Conservation (phyloP, 2,329 filamentous ascomycete species). For the Myriosclerotinia scirpicola region DNA sequence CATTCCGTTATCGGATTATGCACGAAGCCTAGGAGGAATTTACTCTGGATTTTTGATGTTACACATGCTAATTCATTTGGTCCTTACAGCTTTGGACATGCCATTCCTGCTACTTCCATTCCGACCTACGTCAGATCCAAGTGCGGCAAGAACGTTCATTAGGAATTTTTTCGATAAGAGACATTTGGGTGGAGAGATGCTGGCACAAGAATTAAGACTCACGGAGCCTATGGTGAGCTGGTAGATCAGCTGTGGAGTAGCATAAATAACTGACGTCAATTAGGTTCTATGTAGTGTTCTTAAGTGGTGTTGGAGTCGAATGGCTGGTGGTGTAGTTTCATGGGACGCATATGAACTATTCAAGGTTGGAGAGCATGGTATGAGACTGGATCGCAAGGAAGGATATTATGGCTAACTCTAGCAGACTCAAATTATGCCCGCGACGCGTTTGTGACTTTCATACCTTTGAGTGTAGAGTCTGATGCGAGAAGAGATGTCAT, state of each 20-base stretch:
- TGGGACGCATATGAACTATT: slow-evolving; percentile 98
- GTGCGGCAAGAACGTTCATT: slow-evolving; percentile 87
- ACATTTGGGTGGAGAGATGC: slow-evolving; percentile 65
- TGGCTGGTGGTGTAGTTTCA: slow-evolving; percentile 86
- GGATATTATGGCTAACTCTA: slow-evolving; percentile 16
- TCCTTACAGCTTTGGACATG: slow-evolving; percentile 71
- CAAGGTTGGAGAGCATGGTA: slow-evolving; percentile 90
- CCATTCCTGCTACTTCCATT: slow-evolving; percentile 95
- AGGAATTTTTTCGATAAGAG: slow-evolving; percentile 83
- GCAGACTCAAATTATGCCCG: slow-evolving; percentile 87
- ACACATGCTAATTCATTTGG: slow-evolving; percentile 33
- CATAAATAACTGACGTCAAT: slow-evolving; percentile 34
- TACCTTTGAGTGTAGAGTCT: slow-evolving; percentile 89
- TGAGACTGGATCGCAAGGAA: slow-evolving; percentile 26
- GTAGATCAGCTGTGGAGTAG: slow-evolving; percentile 3
- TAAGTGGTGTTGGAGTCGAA: slow-evolving; percentile 98
- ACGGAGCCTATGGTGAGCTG: slow-evolving; percentile 83
- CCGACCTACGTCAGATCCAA: slow-evolving; percentile 87
- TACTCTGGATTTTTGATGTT: slow-evolving; percentile 22
- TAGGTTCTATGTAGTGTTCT: slow-evolving; percentile 90
- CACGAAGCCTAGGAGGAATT: slow-evolving; percentile 28
- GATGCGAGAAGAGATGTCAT: slow-evolving; percentile 84
- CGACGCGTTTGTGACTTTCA: slow-evolving; percentile 94
- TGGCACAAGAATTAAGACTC: slow-evolving; percentile 85
- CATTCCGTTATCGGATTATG: slow-evolving; percentile 35